A percentile compares a stretch with the other conserved stretches of the same genome.
These are phyloP conservation scores for Silene vulgaris DNA, from an alignment of 179 eudicot species.

Conservation along the genomic window DNA sequence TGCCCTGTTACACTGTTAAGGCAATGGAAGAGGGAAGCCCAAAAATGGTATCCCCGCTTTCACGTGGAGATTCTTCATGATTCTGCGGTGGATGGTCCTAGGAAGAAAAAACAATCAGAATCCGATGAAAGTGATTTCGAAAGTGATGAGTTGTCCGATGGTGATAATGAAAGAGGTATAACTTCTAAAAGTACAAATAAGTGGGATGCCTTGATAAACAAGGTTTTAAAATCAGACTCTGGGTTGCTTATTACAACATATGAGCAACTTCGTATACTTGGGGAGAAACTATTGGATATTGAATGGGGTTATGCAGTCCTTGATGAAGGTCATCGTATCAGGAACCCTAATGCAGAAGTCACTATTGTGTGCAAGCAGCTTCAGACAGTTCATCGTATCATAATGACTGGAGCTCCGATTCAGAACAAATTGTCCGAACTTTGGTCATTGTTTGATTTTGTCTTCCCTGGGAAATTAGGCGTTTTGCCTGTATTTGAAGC, in stretches of 20 bases:
- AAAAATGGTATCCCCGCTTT: slow-evolving; percentile 83
- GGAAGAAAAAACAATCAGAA: slow-evolving; percentile 44
- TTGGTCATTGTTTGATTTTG: slow-evolving; percentile 98
- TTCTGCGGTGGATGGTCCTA: slow-evolving; percentile 57
- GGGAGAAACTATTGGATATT: slow-evolving; percentile 71
- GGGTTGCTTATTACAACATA: slow-evolving; percentile 91
- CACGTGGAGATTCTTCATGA: slow-evolving; percentile 93
- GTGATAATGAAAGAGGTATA: slow-evolving; percentile 42
- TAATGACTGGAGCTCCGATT: slow-evolving; percentile 97
- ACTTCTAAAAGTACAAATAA: slow-evolving; percentile 44
- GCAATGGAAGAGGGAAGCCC: slow-evolving; percentile 95
- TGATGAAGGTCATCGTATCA: slow-evolving; percentile 96
- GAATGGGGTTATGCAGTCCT: slow-evolving; percentile 98
- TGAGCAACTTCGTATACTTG: slow-evolving; percentile 86
- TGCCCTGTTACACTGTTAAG: slow-evolving; percentile 93
- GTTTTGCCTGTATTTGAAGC: slow-evolving; percentile 96
- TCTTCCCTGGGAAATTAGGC: slow-evolving; percentile 96
- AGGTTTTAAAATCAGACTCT: slow-evolving; percentile 65
- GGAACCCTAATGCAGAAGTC: slow-evolving; percentile 95
- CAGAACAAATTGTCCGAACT: slow-evolving; percentile 90
- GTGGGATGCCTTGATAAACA: slow-evolving; percentile 79
- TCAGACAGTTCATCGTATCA: slow-evolving; percentile 93
- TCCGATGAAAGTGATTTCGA: slow-evolving; percentile 65
- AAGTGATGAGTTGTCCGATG: slow-evolving; percentile 50
- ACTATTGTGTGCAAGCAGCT: slow-evolving; percentile 94